Base-by-base conservation (phyloP, 176 grass and related monocot species). In the Metroxylon sagu region DNA sequence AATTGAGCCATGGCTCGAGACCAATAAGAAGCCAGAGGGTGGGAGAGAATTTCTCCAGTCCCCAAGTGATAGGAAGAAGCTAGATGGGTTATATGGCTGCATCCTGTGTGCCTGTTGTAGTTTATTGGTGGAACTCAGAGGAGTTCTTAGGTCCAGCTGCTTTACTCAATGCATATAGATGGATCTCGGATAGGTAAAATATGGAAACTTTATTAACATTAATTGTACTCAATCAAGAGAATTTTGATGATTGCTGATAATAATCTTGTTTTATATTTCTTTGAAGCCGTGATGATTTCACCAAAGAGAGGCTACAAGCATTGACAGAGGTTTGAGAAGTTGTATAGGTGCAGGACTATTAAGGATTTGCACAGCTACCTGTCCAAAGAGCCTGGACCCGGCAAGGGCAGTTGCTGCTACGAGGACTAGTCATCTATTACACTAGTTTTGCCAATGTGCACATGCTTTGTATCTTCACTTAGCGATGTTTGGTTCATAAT, bases 111-210 rank as follows among this genome's bases (percentile, higher is more conserved):
- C 85, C 17, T 89, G 79, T 72, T 89, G 85, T 70, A 82, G 90
- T 80, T 29, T 95, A 86, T 68, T 89, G 90, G 85, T 89, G 85
- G 90, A 95, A 89, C 67, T 79, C 77, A 1, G 85, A 89, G 76
- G 85, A 70, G 25, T 95, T 86, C 77, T 72, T 71, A 4, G 82
- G 85, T 5, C 90, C 77, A 6, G 80, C 80, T 48, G 80, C 77
- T 16, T 63, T 86, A 59, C 67, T 89, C 19, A 77, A 89, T 62
- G 86, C 83, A 7, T 79, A 79, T 67, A 62, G 80, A 5, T 95
- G 90, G 90, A 79, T 87, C 26, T 79, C 71, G 1, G 80, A 87
- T 57, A 81, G 29, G 73, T 82, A 54, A 29, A 3, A 16, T 2
- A 5, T 29, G 3, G 0, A n/a, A 59, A 59, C 7, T 39, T 39